phyloP scores from a whole-genome alignment of 805 yeast species.

The Blastobotrys robertii region DNA sequence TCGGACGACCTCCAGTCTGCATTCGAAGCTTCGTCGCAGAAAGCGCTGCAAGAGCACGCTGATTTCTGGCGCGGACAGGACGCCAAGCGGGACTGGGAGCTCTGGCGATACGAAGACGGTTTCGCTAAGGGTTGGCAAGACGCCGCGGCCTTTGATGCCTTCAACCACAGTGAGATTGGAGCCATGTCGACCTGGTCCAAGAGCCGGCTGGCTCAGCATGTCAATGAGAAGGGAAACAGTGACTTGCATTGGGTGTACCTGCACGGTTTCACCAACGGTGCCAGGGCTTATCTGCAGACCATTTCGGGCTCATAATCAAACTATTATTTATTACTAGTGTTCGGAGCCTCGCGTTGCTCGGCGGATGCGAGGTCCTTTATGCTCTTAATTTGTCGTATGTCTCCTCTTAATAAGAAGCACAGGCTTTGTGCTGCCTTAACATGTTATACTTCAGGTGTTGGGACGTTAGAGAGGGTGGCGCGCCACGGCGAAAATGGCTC shows the following conservation, averaged over 20 bases:
- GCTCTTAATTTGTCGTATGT: too few species aligned
- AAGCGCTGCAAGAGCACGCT: conserved; percentile 38
- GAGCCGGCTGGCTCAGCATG: conserved; percentile 56
- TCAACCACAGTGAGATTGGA: conserved; percentile 66
- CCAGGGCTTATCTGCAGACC: conserved; percentile 29
- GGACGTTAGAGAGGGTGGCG: too few species aligned
- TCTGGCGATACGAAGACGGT: conserved; percentile 74
- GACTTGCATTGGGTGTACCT: conserved; percentile 78
- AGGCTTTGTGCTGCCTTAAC: too few species aligned
- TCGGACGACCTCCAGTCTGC: conserved; percentile 1
- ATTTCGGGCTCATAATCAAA: neutral
- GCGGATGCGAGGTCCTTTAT: too few species aligned
- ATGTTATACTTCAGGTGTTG: too few species aligned
- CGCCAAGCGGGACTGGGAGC: conserved; percentile 57
- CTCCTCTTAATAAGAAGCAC: too few species aligned
- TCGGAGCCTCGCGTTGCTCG: too few species aligned
- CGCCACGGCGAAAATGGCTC: too few species aligned
- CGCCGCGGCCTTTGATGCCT: conserved; percentile 53
- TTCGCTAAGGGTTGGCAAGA: conserved; percentile 70
- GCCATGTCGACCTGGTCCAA: conserved; percentile 58
- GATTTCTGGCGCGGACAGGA: conserved; percentile 60
- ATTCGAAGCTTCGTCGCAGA: conserved; percentile 33
- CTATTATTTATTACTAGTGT: neutral
- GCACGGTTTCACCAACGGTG: conserved; percentile 68
- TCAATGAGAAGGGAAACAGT: conserved; percentile 42